Base-by-base conservation (phyloP, 2,329 filamentous ascomycete species). In the Trichoderma oligosporum region DNA sequence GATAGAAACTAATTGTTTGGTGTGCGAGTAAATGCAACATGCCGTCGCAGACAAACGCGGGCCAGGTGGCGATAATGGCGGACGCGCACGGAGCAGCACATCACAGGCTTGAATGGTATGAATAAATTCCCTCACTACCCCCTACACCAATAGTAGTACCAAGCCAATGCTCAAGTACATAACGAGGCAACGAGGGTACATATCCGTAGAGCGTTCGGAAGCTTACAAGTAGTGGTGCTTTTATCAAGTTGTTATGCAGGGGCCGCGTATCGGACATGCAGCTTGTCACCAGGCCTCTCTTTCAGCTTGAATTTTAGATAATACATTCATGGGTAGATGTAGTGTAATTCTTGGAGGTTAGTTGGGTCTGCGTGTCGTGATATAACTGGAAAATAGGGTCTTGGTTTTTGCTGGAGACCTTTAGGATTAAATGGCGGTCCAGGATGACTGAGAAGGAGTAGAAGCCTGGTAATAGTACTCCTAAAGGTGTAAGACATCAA, bases 21-120 rank as follows among this genome's bases (percentile, higher is more conserved):
- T 55, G 51, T 55, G 51, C 39, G 7, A 45, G 51, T n/a, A n/a
- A n/a, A n/a, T n/a, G 38, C 39, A 53, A 8, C 36, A 31, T 31
- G 27, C 27, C 27, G 27, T 11, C 27, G 27, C 49, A 54, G 39
- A 39, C 51, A 54, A 45, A 54, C 29, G 51, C 51, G n/a, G n/a
- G n/a, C n/a, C 51, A 55, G n/a, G 51, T 55, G 51, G 51, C 51
- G 41, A 55, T 20, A n/a, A 20, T 24, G 51, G 51, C 41, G 51
- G 51, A 55, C 45, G 51, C 45, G 51, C 51, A 46, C 51, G 51
- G 51, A 51, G 41, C 38, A 53, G 41, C 39, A 27, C 39, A 31
- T n/a, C n/a, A 35, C n/a, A 41, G 6, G 18, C 11, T 38, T n/a
- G 12, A 22, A 6, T 12, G 36, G 31, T 31, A 12, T 16, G 38